Conservation (phyloP, 169 alveolate genomes). For the Eimeria mitis region DNA sequence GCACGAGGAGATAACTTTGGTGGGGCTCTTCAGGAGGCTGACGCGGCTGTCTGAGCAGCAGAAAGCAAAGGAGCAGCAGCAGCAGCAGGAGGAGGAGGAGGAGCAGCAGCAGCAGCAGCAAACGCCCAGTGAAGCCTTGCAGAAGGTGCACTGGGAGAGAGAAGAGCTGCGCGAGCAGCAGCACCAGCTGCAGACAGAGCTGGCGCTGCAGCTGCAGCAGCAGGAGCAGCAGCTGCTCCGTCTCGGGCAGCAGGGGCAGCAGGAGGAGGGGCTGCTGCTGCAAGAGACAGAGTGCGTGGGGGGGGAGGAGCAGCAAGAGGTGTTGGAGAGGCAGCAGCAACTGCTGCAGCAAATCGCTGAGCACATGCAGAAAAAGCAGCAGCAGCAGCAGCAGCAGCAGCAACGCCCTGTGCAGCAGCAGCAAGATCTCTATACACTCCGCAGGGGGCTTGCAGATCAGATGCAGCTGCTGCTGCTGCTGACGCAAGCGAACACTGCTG, state of each 20-base stretch:
- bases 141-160: neutral
- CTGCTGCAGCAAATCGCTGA: too few species aligned
- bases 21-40: too few species aligned
- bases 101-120: constrained; percentile 28
- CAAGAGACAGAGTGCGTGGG: neutral
- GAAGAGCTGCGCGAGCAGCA: neutral
- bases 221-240: constrained; percentile 18
- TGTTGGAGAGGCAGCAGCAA: neutral
- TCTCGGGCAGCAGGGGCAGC: neutral
- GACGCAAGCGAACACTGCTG: neutral
- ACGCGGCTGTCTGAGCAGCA: too few species aligned
- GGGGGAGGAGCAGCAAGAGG: neutral
- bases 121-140: neutral
- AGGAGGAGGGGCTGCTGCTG: constrained; percentile 17
- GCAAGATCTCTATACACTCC: too few species aligned
- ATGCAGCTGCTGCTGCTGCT: neutral
- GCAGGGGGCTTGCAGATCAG: too few species aligned
- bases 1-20: too few species aligned
- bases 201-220: constrained; percentile 9
- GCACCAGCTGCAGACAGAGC: neutral
- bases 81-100: too few species aligned
- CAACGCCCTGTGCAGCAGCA: neutral
- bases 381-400: neutral
- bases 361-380: neutral
- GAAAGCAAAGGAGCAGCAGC: too few species aligned